Percentiles rank a stretch among this genome's conserved stretches.
Evolutionary conservation across 495 filamentous ascomycete genomes (phyloP).

Genomic region (Niebla homalea): DNA sequence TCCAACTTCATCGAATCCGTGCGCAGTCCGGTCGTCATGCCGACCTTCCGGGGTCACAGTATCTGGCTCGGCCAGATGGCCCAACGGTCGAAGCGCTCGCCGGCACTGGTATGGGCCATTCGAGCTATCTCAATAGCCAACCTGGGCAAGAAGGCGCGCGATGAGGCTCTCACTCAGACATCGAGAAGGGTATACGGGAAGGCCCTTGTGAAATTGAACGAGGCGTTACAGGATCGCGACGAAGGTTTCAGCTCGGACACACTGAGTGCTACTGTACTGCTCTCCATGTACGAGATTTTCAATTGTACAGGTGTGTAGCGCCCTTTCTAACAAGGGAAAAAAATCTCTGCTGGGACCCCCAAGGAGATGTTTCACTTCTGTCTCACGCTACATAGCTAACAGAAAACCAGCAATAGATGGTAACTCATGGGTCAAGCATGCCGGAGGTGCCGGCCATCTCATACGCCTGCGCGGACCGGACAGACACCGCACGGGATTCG

Average conservation of each 20-base stretch:
- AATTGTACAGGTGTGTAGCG: constrained; percentile 17
- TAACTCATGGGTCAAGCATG: constrained; percentile 26
- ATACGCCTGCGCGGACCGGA: constrained; percentile 24
- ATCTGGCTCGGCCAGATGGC: constrained; percentile 7
- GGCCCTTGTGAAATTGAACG: constrained; percentile 21
- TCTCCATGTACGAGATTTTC: constrained; percentile 26
- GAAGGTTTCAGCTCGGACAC: constrained; percentile 15
- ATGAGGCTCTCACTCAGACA: constrained; percentile 9
- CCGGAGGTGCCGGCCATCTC: constrained; percentile 23
- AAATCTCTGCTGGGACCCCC: too few species aligned
- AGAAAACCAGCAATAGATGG: not conserved
- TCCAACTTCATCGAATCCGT: constrained; percentile 1
- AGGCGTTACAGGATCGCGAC: constrained; percentile 14
- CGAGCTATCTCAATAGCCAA: constrained; percentile 2
- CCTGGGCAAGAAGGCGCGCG: constrained; percentile 5
- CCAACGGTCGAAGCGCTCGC: not conserved
- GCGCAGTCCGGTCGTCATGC: not conserved
- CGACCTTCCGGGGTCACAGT: constrained; percentile 5
- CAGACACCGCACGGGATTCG: constrained; percentile 23
- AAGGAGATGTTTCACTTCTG: too few species aligned
- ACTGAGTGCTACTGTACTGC: constrained; percentile 20
- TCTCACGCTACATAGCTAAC: too few species aligned
- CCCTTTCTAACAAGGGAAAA: too few species aligned
- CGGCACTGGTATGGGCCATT: constrained; percentile 1
- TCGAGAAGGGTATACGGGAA: constrained; percentile 23